A percentile compares a stretch with the other conserved stretches of the same genome.
phyloP scores from a whole-genome alignment of 768 basidiomycete species.

The Clitopilus hobsonii region DNA sequence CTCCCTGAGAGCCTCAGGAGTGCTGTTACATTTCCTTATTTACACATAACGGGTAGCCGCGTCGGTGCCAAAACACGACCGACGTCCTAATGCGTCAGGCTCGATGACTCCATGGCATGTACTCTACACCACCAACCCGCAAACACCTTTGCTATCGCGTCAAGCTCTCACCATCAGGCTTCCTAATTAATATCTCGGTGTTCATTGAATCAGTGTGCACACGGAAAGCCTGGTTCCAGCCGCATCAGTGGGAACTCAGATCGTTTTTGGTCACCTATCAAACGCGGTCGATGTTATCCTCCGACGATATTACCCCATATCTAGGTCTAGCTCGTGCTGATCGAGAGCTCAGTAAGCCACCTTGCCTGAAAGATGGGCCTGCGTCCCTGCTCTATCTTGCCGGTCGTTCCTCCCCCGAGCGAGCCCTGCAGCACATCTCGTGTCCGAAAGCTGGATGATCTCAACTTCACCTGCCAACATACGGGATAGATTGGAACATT shows the following conservation, averaged over 20 bases:
- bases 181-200: neutral
- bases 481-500: neutral
- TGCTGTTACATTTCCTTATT: neutral
- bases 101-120: neutral
- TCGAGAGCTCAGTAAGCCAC: neutral
- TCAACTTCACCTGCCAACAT: neutral
- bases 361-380: neutral
- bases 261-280: slow-evolving; percentile 19
- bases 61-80: neutral
- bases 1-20: neutral
- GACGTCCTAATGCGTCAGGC: neutral
- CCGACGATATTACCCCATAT: slow-evolving; percentile 22
- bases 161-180: neutral
- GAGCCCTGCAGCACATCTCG: neutral
- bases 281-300: slow-evolving; percentile 27
- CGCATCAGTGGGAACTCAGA: slow-evolving; percentile 1
- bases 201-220: neutral
- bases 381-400: neutral
- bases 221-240: neutral
- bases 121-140: neutral
- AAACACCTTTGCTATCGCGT: neutral
- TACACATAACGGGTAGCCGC: neutral
- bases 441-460: neutral
- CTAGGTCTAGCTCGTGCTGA: neutral
- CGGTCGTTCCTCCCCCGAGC: neutral